Evolutionary conservation across 2,329 filamentous ascomycete genomes (phyloP).

Genomic region (Ceratocystis papillata): DNA sequence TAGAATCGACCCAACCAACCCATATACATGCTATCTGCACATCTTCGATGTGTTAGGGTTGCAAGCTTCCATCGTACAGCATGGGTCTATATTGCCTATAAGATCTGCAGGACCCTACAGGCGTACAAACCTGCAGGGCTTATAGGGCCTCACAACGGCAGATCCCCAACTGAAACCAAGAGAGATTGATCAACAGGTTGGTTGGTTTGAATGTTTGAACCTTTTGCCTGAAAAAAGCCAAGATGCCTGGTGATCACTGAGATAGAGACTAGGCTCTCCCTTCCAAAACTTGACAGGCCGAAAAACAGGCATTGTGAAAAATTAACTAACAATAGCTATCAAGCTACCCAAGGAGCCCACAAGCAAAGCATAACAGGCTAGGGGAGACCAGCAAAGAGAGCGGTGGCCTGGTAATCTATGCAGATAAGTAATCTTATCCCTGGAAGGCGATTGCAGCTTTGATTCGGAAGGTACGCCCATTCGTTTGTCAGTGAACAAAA

Average conservation of each 20-base stretch:
- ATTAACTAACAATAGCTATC: not conserved
- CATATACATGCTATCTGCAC: too few species aligned
- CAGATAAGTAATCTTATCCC: not conserved
- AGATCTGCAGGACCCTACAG: constrained; percentile 9
- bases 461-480: not conserved
- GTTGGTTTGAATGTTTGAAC: not conserved
- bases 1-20: not conserved
- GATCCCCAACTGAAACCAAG: constrained; percentile 14
- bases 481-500: not conserved
- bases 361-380: not conserved
- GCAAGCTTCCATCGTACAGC: not conserved
- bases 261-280: not conserved
- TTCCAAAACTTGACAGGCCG: not conserved
- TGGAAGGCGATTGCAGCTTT: not conserved
- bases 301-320: not conserved
- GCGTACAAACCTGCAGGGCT: constrained; percentile 1
- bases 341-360: not conserved
- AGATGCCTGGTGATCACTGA: not conserved
- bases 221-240: not conserved
- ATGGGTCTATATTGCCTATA: constrained; percentile 1
- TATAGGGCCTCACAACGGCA: constrained; percentile 10
- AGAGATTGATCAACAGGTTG: constrained; percentile 1
- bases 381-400: not conserved
- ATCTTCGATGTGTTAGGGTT: not conserved
- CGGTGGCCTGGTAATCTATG: not conserved